Base-by-base conservation (phyloP, 768 basidiomycete species). In the Lyophyllum atratum region DNA sequence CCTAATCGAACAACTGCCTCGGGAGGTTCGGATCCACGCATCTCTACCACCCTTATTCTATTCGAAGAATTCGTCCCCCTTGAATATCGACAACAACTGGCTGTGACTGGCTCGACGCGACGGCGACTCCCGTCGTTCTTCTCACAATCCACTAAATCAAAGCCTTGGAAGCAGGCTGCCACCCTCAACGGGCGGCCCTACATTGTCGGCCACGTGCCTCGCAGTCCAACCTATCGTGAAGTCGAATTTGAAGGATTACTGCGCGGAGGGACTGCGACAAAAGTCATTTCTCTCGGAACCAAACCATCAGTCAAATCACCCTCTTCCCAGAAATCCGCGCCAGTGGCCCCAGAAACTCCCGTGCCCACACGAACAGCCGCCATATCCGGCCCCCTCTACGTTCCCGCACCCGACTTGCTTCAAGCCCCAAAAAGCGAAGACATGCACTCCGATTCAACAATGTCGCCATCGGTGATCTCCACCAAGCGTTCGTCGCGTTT, bases 61-160 rank as follows among this genome's bases (percentile, higher is more conserved):
- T 95, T 93, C 61, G 95, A 99, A 72, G 97, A 98, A 71, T 91
- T 93, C 54, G 93, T 99, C 3, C 96, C 95, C 0, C 74, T 84
- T 37, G 95, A 94, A 68, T 94, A 93, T 65, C 80, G 91, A 4
- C 85, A 90, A 44, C 87, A 92, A 62, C 80, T 95, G 6, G 84
- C 85, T 6, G 76, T 80, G 15, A 77, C 82, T 3, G 74, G 79
- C 0, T 76, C 75, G 8, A 75, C 71, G 17, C 80, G 85, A 15
- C 78, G 82, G n/a, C 84, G 86, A 8, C 71, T 92, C n/a, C 87
- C 87, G 3, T 86, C 86, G 15, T 73, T 89, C 37, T 90, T 92
- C 61, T 78, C 85, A 11, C 71, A 80, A 21, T 76, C 79, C 26
- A 70, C 66, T 19, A 82, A 78, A 62, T 71, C 74, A 24, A 85